Evolutionary conservation across 2,329 filamentous ascomycete genomes (phyloP).

Genomic region (Arthrobotrys entomopaga): DNA sequence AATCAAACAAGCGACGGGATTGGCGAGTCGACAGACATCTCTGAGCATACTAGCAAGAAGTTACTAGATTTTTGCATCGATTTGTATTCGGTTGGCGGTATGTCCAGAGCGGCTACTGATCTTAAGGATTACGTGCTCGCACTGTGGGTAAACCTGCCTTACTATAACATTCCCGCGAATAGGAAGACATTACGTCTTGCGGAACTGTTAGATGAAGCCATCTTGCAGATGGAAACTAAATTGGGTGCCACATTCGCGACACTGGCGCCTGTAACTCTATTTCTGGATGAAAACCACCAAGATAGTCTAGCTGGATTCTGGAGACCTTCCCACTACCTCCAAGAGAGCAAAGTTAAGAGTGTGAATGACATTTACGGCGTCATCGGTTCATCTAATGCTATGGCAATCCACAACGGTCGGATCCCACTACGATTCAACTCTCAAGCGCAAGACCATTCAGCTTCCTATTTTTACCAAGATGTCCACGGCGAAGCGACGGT

Average conservation of each 20-base stretch:
- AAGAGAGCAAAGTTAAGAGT: conserved; percentile 3
- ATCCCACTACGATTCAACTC: not conserved
- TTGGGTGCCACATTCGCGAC: not conserved
- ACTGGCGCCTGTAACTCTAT: not conserved
- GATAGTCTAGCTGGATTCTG: not conserved
- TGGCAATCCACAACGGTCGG: not conserved
- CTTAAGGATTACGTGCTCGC: conserved; percentile 13
- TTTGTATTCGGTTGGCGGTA: not conserved
- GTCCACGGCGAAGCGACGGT: not conserved
- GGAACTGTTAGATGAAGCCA: conserved; percentile 3
- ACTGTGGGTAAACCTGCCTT: conserved; percentile 12
- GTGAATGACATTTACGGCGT: conserved; percentile 12
- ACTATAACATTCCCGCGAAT: not conserved
- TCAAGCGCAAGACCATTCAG: not conserved
- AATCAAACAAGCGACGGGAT: not conserved
- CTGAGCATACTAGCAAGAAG: not conserved
- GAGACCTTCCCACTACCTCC: not conserved
- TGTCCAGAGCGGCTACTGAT: conserved; percentile 7
- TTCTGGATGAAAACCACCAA: not conserved
- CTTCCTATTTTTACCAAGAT: not conserved
- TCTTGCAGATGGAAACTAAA: conserved; percentile 15
- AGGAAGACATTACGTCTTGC: not conserved
- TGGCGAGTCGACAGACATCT: not conserved
- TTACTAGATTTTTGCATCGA: conserved; percentile 8
- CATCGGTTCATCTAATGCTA: not conserved